Percentiles rank a stretch among this genome's conserved stretches.
Conservation (phyloP, 2,329 filamentous ascomycete species). For the Colletotrichum tropicicola region DNA sequence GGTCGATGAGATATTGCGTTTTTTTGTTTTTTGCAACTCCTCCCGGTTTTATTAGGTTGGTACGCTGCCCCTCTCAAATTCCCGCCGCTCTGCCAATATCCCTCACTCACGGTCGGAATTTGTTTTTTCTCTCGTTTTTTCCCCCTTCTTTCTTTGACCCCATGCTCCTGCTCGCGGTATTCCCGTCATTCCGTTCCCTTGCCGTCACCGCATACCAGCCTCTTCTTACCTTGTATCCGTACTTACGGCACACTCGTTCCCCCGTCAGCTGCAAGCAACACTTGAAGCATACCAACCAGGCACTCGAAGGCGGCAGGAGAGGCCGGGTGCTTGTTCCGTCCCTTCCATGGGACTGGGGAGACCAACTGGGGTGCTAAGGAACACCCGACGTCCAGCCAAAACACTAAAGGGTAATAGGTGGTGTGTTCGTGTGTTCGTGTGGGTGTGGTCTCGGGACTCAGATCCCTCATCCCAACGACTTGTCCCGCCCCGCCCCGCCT, state of each 20-base stretch:
- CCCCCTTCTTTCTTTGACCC: not conserved
- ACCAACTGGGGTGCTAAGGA: not conserved
- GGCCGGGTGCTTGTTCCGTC: not conserved
- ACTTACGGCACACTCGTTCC: not conserved
- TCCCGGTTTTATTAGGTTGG: not conserved
- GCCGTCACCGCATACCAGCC: not conserved
- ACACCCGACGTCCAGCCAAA: not conserved
- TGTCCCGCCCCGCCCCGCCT: slow-evolving; percentile 21
- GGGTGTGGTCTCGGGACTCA: slow-evolving; percentile 12
- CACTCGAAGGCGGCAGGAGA: not conserved
- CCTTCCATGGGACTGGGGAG: not conserved
- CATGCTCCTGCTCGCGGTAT: not conserved
- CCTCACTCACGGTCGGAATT: slow-evolving; percentile 15
- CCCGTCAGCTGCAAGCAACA: slow-evolving; percentile 14
- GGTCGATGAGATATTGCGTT: slow-evolving; percentile 15
- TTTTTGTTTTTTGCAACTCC: not conserved
- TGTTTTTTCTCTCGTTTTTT: not conserved
- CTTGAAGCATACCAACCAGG: not conserved
- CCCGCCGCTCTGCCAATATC: slow-evolving; percentile 5
- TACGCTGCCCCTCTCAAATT: not conserved
- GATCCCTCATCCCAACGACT: slow-evolving; percentile 17
- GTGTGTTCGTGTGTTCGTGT: slow-evolving; percentile 4
- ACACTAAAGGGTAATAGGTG: not conserved
- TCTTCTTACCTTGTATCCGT: not conserved
- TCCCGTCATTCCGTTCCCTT: not conserved